A percentile compares a stretch with the other conserved stretches of the same genome.
phyloP scores from a whole-genome alignment of 352 stramenopile species.

The Phytopythium boreale region DNA sequence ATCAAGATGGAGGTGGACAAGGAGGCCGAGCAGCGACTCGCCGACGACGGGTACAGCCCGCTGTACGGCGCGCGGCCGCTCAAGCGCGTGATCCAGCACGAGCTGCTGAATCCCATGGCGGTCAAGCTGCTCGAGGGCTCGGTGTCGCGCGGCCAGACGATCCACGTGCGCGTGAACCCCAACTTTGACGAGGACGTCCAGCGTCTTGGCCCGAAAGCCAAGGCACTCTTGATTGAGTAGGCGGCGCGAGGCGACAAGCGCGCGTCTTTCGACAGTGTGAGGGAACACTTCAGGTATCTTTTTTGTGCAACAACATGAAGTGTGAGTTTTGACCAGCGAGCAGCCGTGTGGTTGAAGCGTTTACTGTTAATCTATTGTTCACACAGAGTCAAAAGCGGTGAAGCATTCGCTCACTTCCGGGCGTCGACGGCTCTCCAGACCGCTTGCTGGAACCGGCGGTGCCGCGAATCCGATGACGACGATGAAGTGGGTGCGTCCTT shows the following conservation, averaged over 20 bases:
- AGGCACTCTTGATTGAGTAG: slow-evolving; percentile 37
- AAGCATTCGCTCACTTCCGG: neutral
- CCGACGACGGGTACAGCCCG: slow-evolving; percentile 93
- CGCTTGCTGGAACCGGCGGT: neutral
- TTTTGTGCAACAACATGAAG: neutral
- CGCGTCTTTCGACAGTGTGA: neutral
- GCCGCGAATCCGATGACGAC: neutral
- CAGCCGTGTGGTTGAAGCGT: neutral
- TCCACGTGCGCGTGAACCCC: slow-evolving; percentile 68
- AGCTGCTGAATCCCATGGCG: slow-evolving; percentile 94
- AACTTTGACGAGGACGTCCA: slow-evolving; percentile 49
- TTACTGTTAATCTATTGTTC: slow-evolving; percentile 1
- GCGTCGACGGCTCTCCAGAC: neutral
- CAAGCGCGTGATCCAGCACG: slow-evolving; percentile 95
- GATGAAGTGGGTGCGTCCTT: too few relatives aligned
- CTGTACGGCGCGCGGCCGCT: slow-evolving; percentile 96
- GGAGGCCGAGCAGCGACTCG: slow-evolving; percentile 91
- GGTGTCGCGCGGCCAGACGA: slow-evolving; percentile 71
- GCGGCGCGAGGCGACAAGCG: neutral
- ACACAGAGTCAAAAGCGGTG: neutral
- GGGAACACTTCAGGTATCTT: neutral
- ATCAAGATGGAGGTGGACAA: slow-evolving; percentile 90
- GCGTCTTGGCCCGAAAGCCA: slow-evolving; percentile 29
- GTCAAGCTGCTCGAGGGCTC: slow-evolving; percentile 87
- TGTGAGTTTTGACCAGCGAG: too few relatives aligned